These are phyloP conservation scores for Eucalyptus polyanthemos DNA, from an alignment of 345 rosid genomes.

Conservation along the genomic window DNA sequence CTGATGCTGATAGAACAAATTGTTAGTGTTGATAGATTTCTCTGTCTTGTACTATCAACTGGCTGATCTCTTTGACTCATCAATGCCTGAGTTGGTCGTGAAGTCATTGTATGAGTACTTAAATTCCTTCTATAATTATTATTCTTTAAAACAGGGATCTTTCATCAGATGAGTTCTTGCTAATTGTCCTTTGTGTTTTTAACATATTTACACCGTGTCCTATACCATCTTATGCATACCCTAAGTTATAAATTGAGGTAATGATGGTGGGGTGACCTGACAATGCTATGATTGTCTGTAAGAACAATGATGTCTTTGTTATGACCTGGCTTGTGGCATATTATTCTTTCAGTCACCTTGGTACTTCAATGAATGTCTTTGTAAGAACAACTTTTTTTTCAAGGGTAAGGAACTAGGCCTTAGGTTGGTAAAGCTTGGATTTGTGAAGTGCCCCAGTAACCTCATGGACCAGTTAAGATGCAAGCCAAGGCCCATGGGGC, in stretches of 20 bases:
- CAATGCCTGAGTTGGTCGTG: not conserved
- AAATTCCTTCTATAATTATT: not conserved
- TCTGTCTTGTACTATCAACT: not conserved
- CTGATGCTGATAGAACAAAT: not conserved
- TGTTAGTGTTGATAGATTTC: not conserved
- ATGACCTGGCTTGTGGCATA: not conserved
- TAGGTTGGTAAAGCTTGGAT: not conserved
- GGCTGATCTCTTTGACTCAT: not conserved
- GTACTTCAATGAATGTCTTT: not conserved
- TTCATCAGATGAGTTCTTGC: not conserved
- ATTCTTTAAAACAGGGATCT: not conserved
- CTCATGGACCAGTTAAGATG: not conserved
- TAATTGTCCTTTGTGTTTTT: not conserved
- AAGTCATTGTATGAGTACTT: not conserved
- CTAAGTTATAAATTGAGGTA: not conserved
- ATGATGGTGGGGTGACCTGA: not conserved
- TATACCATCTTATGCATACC: not conserved
- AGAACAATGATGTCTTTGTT: not conserved
- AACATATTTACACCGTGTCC: not conserved
- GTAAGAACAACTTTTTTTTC: not conserved
- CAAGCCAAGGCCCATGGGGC: not conserved
- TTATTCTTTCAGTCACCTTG: not conserved
- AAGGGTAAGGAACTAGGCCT: not conserved
- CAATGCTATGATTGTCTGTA: not conserved
- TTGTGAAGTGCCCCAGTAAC: not conserved